Base-by-base conservation (phyloP, 1,284 basidiomycete species). In the Cutaneotrichosporon sp. region DNA sequence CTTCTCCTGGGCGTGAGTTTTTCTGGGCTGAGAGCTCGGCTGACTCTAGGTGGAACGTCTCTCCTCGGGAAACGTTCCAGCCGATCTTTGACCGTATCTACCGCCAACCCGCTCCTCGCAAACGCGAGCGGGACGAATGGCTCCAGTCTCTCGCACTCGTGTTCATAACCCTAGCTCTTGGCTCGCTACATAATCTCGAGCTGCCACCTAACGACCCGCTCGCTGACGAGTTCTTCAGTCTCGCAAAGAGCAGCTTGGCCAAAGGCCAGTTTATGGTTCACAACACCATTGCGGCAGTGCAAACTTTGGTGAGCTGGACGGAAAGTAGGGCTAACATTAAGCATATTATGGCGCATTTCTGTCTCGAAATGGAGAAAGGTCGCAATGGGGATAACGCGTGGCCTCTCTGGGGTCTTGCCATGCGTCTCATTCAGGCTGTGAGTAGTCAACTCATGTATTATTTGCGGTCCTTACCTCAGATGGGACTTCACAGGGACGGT, bases 401-500 rank as follows among this genome's bases (percentile, higher is more conserved):
- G 70, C 66, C 67, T 1, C 41, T 72, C 9, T 69, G 68, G 66
- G 70, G 70, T 24, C 35, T 70, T 4, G 62, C 64, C 0, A 65
- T 66, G 64, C 53, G 67, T 5, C 57, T 69, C 14, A 62, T 65
- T 19, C 58, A 65, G 22, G 66, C 67, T 3, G 66, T 68, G 37
- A 47, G n/a, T n/a, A n/a, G n/a, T n/a, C n/a, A n/a, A n/a, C n/a
- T n/a, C n/a, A n/a, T n/a, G n/a, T n/a, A n/a, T n/a, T n/a, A n/a
- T n/a, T n/a, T n/a, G n/a, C n/a, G n/a, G n/a, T n/a, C 17, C 49
- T 52, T 17, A 57, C 38, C 20, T 14, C 48, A 63, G 60, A 71
- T 71, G 69, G 69, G 69, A 4, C 41, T 69, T 27, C 69, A 72
- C 49, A 57, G 68, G 3, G 70, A 72, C 46, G 66, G 66, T 3